Percentiles rank a stretch among this genome's conserved stretches.
phyloP scores from a whole-genome alignment of 2,329 filamentous ascomycete species.

The Cladophialophora bantiana region DNA sequence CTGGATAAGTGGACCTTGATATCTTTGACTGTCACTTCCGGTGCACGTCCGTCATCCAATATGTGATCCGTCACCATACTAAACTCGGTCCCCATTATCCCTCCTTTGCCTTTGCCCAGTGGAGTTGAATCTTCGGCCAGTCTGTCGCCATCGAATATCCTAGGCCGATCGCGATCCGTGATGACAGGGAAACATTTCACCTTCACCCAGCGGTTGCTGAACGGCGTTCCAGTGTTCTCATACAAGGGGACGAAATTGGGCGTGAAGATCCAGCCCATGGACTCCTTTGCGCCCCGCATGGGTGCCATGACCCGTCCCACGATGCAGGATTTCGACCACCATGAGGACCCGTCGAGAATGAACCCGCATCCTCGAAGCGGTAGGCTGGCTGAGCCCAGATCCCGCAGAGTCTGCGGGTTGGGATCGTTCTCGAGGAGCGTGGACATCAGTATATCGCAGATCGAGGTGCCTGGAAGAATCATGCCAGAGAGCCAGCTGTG shows the following conservation, averaged over 20 bases:
- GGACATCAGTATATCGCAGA: conserved; percentile 63
- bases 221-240: conserved; percentile 38
- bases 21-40: conserved; percentile 37
- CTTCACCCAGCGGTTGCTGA: conserved; percentile 59
- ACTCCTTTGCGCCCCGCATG: conserved; percentile 54
- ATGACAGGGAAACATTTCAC: conserved; percentile 49
- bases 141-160: conserved; percentile 54
- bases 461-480: conserved; percentile 61
- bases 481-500: conserved; percentile 63
- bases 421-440: conserved; percentile 61
- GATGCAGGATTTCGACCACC: conserved; percentile 65
- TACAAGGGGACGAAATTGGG: conserved; percentile 49
- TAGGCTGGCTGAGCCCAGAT: conserved; percentile 59
- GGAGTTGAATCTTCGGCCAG: conserved; percentile 51
- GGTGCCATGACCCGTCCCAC: conserved; percentile 62
- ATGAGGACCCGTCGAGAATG: conserved; percentile 55
- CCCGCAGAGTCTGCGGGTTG: conserved; percentile 55
- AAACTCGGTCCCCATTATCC: conserved; percentile 49
- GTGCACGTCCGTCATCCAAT: conserved; percentile 25
- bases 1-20: conserved; percentile 41
- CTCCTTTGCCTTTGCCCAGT: conserved; percentile 47
- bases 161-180: conserved; percentile 45
- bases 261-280: conserved; percentile 63
- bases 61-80: conserved; percentile 48
- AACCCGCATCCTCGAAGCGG: conserved; percentile 60